These are phyloP conservation scores for Alternaria sp. DNA, from an alignment of 2,329 filamentous ascomycete genomes.

Conservation along the genomic window DNA sequence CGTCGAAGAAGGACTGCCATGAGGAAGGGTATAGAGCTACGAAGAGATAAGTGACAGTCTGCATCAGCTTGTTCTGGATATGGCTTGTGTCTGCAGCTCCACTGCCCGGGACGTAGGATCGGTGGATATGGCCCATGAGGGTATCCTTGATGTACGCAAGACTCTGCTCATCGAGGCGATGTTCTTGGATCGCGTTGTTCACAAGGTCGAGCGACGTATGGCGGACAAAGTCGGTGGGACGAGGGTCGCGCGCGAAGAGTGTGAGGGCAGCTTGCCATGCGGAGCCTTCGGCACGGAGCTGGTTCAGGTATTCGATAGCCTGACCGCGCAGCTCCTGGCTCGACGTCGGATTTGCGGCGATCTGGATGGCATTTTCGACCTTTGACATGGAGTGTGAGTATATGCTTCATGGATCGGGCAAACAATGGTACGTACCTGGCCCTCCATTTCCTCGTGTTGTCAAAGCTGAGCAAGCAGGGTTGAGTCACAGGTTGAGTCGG, in stretches of 20 bases:
- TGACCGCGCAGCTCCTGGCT: slow-evolving; percentile 76
- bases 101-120: slow-evolving; percentile 70
- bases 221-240: slow-evolving; percentile 81
- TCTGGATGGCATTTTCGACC: slow-evolving; percentile 95
- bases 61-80: slow-evolving; percentile 96
- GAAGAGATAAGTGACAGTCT: slow-evolving; percentile 94
- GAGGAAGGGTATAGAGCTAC: slow-evolving; percentile 82
- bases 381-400: slow-evolving; percentile 46
- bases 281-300: slow-evolving; percentile 79
- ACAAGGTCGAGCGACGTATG: slow-evolving; percentile 90
- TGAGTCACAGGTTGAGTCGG: slow-evolving; percentile 24
- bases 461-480: slow-evolving; percentile 22
- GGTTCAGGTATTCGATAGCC: slow-evolving; percentile 79
- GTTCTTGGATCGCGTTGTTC: slow-evolving; percentile 86
- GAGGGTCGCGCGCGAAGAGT: slow-evolving; percentile 81
- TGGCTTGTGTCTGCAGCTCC: slow-evolving; percentile 70
- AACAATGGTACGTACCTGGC: slow-evolving; percentile 35
- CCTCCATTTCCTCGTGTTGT: slow-evolving; percentile 48
- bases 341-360: slow-evolving; percentile 83
- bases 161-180: slow-evolving; percentile 74
- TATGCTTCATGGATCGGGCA: not conserved
- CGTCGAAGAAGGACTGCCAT: slow-evolving; percentile 91
- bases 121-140: slow-evolving; percentile 79
- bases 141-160: slow-evolving; percentile 79
- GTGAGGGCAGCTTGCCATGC: slow-evolving; percentile 89